Base-by-base conservation (phyloP, 441 rosid species). In the Populus trichocarpa region DNA sequence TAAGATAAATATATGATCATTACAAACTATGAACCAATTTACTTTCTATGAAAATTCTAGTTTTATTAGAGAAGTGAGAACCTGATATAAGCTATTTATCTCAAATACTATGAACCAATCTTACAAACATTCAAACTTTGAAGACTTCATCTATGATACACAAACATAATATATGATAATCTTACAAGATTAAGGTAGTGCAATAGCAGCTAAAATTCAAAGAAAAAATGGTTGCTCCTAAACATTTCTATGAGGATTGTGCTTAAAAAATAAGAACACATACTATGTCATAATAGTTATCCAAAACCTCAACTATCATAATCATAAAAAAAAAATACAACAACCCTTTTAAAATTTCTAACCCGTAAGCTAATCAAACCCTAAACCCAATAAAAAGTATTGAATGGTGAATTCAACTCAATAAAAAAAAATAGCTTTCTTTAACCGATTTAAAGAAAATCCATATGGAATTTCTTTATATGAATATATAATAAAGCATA, bases 1-100 rank as follows among this genome's bases (percentile, higher is more conserved):
- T 13, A 94, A 86, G 32, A 85, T 89, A 83, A 85, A 94, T 63
- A 92, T 76, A 76, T 73, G 85, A 82, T 86, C 81, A 18, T 84
- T 78, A 40, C 8, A 33, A 33, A 6, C 0, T 33, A 33, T 6
- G 36, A 33, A 33, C 2, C 8, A 6, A 6, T 33, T 33, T 33
- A 33, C 36, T 33, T 33, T 33, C 2, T 33, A 33, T 33, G 35
- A 33, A 33, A 33, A 33, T 33, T 33, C 1, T 33, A 1, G 8
- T 6, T 6, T 0, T 33, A 33, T 33, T 6, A 33, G 8, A 33
- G 8, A 33, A 1, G 0, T 0, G 2, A 33, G 8, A 6, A 33
- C 36, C 2, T 33, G 0, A 33, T 33, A 33, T 33, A 33, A 33
- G 36, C 0, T 33, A 0, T 33, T 33, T 33, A 33, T 1, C 8